phyloP scores from a whole-genome alignment of 108 stramenopile species.

The Chaetoceros muelleri region DNA sequence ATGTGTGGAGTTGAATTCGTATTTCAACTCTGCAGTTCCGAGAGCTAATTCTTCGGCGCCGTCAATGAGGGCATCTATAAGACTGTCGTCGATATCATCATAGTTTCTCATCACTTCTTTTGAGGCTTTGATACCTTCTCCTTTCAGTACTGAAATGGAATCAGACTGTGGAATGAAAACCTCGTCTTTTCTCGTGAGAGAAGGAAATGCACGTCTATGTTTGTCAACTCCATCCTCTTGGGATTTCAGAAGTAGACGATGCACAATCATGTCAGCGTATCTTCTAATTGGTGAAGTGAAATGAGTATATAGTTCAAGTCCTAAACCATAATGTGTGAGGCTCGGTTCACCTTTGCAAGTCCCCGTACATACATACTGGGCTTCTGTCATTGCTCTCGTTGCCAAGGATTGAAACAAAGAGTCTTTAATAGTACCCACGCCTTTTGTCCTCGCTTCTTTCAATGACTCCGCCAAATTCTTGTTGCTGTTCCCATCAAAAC shows the following conservation, averaged over 20 bases:
- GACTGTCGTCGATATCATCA: neutral
- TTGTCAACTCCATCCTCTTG: neutral
- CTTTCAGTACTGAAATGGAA: conserved; percentile 23
- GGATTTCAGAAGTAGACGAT: conserved; percentile 35
- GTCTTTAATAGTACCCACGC: conserved; percentile 20
- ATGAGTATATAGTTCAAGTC: conserved; percentile 72
- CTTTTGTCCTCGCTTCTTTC: conserved; percentile 22
- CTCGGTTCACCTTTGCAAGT: conserved; percentile 6
- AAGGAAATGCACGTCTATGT: neutral
- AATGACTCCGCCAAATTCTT: conserved; percentile 25
- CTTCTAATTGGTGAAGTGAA: conserved; percentile 82
- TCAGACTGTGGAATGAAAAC: conserved; percentile 21
- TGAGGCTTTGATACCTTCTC: conserved; percentile 18
- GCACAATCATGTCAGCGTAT: conserved; percentile 48
- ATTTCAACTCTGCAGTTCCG: neutral
- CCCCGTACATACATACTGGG: conserved; percentile 65
- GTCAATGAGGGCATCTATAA: neutral
- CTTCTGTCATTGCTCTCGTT: conserved; percentile 80
- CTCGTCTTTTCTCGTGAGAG: neutral
- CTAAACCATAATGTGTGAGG: conserved; percentile 72
- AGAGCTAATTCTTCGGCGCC: conserved; percentile 11
- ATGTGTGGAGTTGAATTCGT: no score
- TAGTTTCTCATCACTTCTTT: neutral
- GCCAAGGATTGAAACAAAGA: conserved; percentile 57
- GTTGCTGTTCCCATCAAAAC: conserved; percentile 37